Evolutionary conservation across 2,329 filamentous ascomycete genomes (phyloP), one percentile per base, ranked within the genome.

Genomic region (Apiospora saccharicola): DNA sequence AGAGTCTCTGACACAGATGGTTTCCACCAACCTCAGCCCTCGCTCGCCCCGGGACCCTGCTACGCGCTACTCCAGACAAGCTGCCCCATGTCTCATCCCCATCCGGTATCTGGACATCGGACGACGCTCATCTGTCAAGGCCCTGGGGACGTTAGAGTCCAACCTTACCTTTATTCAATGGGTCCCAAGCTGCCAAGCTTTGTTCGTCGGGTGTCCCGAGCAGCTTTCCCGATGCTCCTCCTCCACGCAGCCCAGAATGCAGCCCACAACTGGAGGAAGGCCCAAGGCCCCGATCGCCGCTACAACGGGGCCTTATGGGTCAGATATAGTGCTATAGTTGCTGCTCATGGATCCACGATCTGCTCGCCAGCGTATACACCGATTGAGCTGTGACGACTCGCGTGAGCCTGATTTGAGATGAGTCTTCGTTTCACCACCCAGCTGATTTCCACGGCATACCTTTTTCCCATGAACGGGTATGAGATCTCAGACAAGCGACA

Each of bases 131-230:
- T 34, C 57, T 41, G 57, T 41, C 57, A 64, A 64, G 34, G 57
- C 57, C 57, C 16, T 41, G 34, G 57, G n/a, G 3, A 41, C 41
- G 57, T 41, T 64, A 41, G 8, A 64, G 30, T 64, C 34, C 41
- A 64, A 64, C 57, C 57, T 64, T 64, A 64, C 34, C 57, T 64
- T 64, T 64, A 64, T 64, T 64, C 57, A 64, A 64, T 64, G 57
- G 57, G 57, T 64, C 57, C n/a, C 30, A 10, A 41, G 30, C 57
- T 41, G 30, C 30, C 34, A 64, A 34, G 34, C 57, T 13, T n/a
- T 41, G 34, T 41, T n/a, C 30, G 24, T 64, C 57, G 57, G 34
- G 34, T 14, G 57, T 41, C 57, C 57, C 22, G 57, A n/a, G 53
- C 57, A 10, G 30, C 10, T 64, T 34, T n/a, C 22, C 34, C 22